phyloP scores from a whole-genome alignment of 2,329 filamentous ascomycete species.

The Sporothrix variecibatus region DNA sequence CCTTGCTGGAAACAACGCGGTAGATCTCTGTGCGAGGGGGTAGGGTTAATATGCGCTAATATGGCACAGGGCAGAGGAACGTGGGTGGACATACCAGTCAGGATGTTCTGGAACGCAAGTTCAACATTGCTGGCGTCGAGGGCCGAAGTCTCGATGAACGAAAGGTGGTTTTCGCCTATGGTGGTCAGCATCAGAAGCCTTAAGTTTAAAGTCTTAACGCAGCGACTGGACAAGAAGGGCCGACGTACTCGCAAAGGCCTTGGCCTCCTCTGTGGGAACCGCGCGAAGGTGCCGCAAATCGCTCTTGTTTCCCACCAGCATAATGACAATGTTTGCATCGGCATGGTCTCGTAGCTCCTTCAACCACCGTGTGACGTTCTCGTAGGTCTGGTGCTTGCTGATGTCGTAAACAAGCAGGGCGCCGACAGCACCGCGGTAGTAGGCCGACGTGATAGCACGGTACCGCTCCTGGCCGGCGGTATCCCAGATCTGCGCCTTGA shows the following conservation, averaged over 20 bases:
- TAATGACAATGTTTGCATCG: slow-evolving; percentile 98
- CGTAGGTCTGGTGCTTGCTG: slow-evolving; percentile 99
- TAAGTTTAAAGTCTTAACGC: slow-evolving; percentile 17
- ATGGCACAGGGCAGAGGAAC: neutral
- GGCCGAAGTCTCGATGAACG: slow-evolving; percentile 98
- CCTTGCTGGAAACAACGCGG: slow-evolving; percentile 97
- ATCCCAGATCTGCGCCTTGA: slow-evolving; percentile 99
- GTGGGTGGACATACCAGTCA: slow-evolving; percentile 71
- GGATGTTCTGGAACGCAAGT: slow-evolving; percentile 98
- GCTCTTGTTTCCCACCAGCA: slow-evolving; percentile 99
- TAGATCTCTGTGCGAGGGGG: slow-evolving; percentile 78
- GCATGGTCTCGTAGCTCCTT: slow-evolving; percentile 98
- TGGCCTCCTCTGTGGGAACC: slow-evolving; percentile 96
- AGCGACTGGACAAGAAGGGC: neutral
- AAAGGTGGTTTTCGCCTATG: slow-evolving; percentile 92
- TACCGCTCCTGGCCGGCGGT: slow-evolving; percentile 98
- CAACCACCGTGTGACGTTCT: slow-evolving; percentile 98
- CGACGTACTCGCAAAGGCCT: slow-evolving; percentile 86
- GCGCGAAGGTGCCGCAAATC: slow-evolving; percentile 98
- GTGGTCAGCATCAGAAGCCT: slow-evolving; percentile 23
- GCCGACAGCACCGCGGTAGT: slow-evolving; percentile 96
- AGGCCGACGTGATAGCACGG: slow-evolving; percentile 97
- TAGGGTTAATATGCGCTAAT: neutral
- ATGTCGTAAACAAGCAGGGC: slow-evolving; percentile 99
- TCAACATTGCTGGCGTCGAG: slow-evolving; percentile 99